Percentiles rank a stretch among this genome's conserved stretches.
These are phyloP conservation scores for Rasamsonia emersonii DNA, from an alignment of 2,329 filamentous ascomycete genomes.

Conservation along the genomic window DNA sequence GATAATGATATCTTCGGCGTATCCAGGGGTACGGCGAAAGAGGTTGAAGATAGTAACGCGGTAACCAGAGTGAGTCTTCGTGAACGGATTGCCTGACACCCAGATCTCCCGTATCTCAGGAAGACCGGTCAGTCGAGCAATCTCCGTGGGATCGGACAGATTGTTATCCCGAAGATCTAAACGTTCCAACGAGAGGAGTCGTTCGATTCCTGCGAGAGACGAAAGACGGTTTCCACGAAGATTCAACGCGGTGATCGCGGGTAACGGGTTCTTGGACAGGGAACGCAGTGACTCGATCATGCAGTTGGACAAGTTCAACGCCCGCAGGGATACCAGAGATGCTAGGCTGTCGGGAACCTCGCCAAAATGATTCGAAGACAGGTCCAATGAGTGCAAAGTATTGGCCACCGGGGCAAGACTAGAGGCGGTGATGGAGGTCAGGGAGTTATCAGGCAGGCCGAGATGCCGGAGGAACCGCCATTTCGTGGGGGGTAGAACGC, in stretches of 20 bases:
- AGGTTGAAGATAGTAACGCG: constrained; percentile 91
- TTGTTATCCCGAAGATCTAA: constrained; percentile 87
- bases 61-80: constrained; percentile 75
- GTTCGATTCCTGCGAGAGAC: constrained; percentile 83
- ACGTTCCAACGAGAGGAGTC: constrained; percentile 76
- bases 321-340: constrained; percentile 75
- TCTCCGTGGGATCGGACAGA: constrained; percentile 80
- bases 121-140: constrained; percentile 80
- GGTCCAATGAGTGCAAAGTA: constrained; percentile 81
- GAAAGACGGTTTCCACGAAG: constrained; percentile 78
- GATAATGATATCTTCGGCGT: constrained; percentile 81
- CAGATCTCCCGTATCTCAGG: constrained; percentile 90
- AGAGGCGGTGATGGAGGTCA: constrained; percentile 67
- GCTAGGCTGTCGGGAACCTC: constrained; percentile 89
- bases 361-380: constrained; percentile 88
- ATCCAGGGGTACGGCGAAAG: constrained; percentile 82
- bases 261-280: constrained; percentile 69
- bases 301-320: constrained; percentile 88
- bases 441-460: constrained; percentile 80
- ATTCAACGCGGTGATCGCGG: constrained; percentile 88
- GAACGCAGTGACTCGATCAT: constrained; percentile 96
- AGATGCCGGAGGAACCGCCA: constrained; percentile 93
- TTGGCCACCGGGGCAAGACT: constrained; percentile 77
- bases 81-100: constrained; percentile 86
- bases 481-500: constrained; percentile 71